Base-by-base conservation (phyloP, 2,329 filamentous ascomycete species). In the Ascochyta fabae region DNA sequence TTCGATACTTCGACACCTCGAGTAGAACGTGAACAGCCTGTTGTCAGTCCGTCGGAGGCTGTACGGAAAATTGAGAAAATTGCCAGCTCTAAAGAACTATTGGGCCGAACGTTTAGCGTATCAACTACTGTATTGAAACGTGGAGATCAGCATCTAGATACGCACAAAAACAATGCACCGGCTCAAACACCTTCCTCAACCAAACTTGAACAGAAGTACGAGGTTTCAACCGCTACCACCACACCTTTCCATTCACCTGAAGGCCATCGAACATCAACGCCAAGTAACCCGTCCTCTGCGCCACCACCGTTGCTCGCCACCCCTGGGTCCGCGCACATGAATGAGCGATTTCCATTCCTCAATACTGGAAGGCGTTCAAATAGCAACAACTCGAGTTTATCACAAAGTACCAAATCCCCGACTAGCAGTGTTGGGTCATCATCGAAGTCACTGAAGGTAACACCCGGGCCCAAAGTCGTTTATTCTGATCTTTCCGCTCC, bases 311-410 rank as follows among this genome's bases (percentile, higher is more conserved):
- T 44, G 3, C 24, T 51, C 24, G 64, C 65, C 9, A 70, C 57
- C 4, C 67, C 63, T 2, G 59, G 55, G 13, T 73, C 73, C 2
- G 71, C 73, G 41, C 69, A 70, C 31, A 80, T 80, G 78, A 80
- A 80, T 34, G 78, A 79, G 15, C 74, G 77, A 0, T 80, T 78
- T 50, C 76, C 78, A 0, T 73, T 71, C 39, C 68, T 80, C n/a
- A 62, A 75, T 6, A 74, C 70, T 3, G 68, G 68, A 16, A 70
- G 74, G 24, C 59, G 62, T 2, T 64, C 68, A 1, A 72, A 69
- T 40, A 67, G 59, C 40, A 62, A 70, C 23, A 73, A 64, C n/a
- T 58, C 60, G n/a, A 61, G 48, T 6, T 51, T 50, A 2, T 70
- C 65, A 19, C 57, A 53, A 19, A 40, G 51, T 1, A 63, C 67